A percentile compares a stretch with the other conserved stretches of the same genome.
Evolutionary conservation across 805 yeast species (phyloP).

Genomic region (Ogataea saltuana): DNA sequence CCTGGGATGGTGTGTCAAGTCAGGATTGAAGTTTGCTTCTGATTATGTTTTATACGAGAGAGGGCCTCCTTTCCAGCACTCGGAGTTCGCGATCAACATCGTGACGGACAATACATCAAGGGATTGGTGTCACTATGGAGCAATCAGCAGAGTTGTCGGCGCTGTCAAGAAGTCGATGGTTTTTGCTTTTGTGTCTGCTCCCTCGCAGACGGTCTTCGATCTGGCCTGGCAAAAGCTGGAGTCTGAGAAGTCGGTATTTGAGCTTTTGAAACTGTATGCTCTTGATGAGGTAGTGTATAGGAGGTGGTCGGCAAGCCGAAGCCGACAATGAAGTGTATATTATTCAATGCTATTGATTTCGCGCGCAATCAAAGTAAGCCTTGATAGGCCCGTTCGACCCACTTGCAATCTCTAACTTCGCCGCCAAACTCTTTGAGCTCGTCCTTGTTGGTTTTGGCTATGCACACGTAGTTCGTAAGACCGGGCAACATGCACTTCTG

Average conservation of each 20-base stretch:
- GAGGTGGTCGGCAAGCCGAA: conserved; percentile 85
- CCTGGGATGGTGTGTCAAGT: conserved; percentile 90
- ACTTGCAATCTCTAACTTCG: conserved; percentile 78
- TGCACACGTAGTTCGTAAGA: conserved; percentile 66
- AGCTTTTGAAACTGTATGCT: conserved; percentile 44
- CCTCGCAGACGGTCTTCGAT: conserved; percentile 39
- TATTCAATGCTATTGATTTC: too few species aligned
- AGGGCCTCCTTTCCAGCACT: conserved; percentile 96
- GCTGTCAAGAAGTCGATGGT: conserved; percentile 82
- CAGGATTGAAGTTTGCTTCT: conserved; percentile 92
- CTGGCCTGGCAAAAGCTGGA: conserved; percentile 15
- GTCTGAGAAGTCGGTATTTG: conserved; percentile 19
- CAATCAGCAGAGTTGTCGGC: conserved; percentile 77
- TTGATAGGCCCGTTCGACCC: conserved; percentile 73
- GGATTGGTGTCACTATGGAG: conserved; percentile 61
- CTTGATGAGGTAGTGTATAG: conserved; percentile 68
- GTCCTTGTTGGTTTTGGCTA: conserved; percentile 65
- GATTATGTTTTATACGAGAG: conserved; percentile 78
- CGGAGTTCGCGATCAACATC: conserved; percentile 67
- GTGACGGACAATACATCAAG: conserved; percentile 13
- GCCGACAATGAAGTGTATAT: conserved; percentile 58
- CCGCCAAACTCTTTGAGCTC: conserved; percentile 35
- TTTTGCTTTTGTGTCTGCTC: conserved; percentile 62
- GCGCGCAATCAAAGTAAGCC: conserved; percentile 50
- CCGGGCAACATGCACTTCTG: conserved; percentile 77